These are phyloP conservation scores for Pisolithus tinctorius DNA, from an alignment of 768 basidiomycete species.

Conservation along the genomic window DNA sequence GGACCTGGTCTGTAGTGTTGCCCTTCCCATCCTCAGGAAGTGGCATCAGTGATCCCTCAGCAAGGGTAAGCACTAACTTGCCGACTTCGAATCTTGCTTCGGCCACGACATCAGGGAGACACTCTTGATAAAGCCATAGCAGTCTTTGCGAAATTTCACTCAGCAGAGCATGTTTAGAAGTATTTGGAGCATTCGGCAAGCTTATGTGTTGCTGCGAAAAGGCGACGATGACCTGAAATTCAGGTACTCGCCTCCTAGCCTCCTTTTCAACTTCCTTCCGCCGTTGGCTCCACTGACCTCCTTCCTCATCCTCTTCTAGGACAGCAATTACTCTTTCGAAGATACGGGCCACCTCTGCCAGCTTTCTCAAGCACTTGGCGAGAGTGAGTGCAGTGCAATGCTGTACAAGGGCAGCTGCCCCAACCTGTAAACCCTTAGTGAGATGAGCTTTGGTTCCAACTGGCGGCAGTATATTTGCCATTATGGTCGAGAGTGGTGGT, in stretches of 20 bases:
- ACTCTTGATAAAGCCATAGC: slow-evolving; percentile 79
- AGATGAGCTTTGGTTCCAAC: slow-evolving; percentile 64
- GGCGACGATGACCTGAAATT: slow-evolving; percentile 79
- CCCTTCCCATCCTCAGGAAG: not conserved
- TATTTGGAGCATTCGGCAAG: slow-evolving; percentile 22
- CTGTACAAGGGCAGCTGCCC: slow-evolving; percentile 64
- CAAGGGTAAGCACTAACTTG: slow-evolving; percentile 56
- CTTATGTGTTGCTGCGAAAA: slow-evolving; percentile 54
- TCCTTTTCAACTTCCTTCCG: slow-evolving; percentile 69
- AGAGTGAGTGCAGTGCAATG: slow-evolving; percentile 79
- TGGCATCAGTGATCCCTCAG: slow-evolving; percentile 23
- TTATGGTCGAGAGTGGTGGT: slow-evolving; percentile 60
- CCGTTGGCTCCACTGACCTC: slow-evolving; percentile 69
- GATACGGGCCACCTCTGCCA: slow-evolving; percentile 41
- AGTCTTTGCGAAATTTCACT: slow-evolving; percentile 77
- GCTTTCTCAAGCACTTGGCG: slow-evolving; percentile 70
- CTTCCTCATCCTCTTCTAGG: slow-evolving; percentile 54
- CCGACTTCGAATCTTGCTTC: slow-evolving; percentile 86
- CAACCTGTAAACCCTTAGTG: slow-evolving; percentile 73
- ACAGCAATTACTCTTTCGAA: slow-evolving; percentile 44
- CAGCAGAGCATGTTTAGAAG: slow-evolving; percentile 53
- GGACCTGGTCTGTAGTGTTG: slow-evolving; percentile 1
- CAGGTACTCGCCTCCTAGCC: slow-evolving; percentile 70
- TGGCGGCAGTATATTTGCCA: slow-evolving; percentile 77
- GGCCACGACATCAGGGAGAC: slow-evolving; percentile 63